These are phyloP conservation scores for Punctularia strigosozonata DNA, from an alignment of 768 basidiomycete genomes.

Conservation along the genomic window DNA sequence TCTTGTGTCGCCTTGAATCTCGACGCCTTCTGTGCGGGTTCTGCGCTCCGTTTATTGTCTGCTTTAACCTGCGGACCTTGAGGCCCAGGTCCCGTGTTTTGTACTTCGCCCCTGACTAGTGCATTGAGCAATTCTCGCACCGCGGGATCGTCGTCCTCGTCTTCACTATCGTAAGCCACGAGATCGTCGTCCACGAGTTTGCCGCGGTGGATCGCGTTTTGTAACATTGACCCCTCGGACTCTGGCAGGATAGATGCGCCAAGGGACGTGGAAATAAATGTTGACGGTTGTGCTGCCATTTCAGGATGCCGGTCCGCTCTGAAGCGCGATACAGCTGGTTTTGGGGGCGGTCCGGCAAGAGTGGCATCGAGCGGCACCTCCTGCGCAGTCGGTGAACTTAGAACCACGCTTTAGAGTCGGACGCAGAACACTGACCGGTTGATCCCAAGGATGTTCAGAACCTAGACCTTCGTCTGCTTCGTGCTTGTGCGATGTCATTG, in stretches of 20 bases:
- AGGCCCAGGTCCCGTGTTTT: slow-evolving; percentile 20
- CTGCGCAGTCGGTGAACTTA: slow-evolving; percentile 13
- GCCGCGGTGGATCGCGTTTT: slow-evolving; percentile 17
- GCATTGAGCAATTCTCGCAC: slow-evolving; percentile 14
- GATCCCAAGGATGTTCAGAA: slow-evolving; percentile 32
- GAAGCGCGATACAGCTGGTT: slow-evolving; percentile 50
- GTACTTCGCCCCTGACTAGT: slow-evolving; percentile 17
- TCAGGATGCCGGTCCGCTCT: slow-evolving; percentile 34
- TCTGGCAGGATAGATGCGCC: slow-evolving; percentile 18
- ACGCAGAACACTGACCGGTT: slow-evolving; percentile 23
- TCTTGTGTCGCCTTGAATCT: no score
- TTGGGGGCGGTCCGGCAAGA: slow-evolving; percentile 25
- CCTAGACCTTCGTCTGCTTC: no score
- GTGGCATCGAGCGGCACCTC: slow-evolving; percentile 31
- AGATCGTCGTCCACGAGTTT: slow-evolving; percentile 16
- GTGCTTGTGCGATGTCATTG: slow-evolving; percentile 36
- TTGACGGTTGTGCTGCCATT: slow-evolving; percentile 7
- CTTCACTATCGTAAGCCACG: slow-evolving; percentile 18
- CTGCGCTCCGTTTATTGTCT: background rate
- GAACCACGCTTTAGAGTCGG: slow-evolving; percentile 1
- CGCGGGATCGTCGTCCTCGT: slow-evolving; percentile 12
- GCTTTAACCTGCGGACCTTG: background rate
- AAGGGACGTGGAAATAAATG: slow-evolving; percentile 14
- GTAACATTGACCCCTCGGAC: slow-evolving; percentile 13
- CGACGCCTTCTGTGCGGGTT: no score